Base-by-base conservation (phyloP, 2,329 filamentous ascomycete species). In the Zymoseptoria brevis region DNA sequence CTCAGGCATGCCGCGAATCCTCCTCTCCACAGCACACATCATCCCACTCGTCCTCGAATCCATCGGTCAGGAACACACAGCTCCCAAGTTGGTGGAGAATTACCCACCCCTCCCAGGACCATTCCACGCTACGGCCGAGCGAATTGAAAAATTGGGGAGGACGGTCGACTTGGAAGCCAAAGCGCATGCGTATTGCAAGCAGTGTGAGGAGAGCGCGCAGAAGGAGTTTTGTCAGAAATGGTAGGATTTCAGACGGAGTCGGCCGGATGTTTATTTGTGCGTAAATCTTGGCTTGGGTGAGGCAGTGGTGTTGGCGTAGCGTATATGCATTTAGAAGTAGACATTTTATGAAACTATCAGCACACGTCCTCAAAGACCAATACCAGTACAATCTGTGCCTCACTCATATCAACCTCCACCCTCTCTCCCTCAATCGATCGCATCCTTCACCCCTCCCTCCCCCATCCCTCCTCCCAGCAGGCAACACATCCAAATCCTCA, bases 1-100 rank as follows among this genome's bases (percentile, higher is more conserved):
- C n/a, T 4, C 56, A 66, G 69, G 70, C 22, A 73, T 73, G 71
- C 69, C 71, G 21, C 68, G 71, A 1, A 70, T 72, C 52, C 60
- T 73, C 1, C 64, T 71, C 22, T 68, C 69, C 1, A 63, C 68
- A 0, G 69, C 71, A 1, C 64, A 71, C 29, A 64, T 72, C 16
- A 61, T 63, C 3, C 68, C 67, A 5, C 58, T 66, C 4, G 56
- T 73, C 2, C 53, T 72, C 8, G 55, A 64, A 5, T 64, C 61
- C 4, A 55, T 73, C 11, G 54, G 60, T 8, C 22, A 66, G 48
- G 57, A 67, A 9, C 60, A 66, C 54, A 65, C 51, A 4, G 49
- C 64, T 45, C 70, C 69, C 0, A 53, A 56, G 11, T 58, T 68
- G 16, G 64, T 57, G 3, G n/a, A 60, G 4, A 45, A 53, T 5